Evolutionary conservation across 2,329 filamentous ascomycete genomes (phyloP), one percentile per base, ranked within the genome.

Genomic region (Lecanosticta acicola): DNA sequence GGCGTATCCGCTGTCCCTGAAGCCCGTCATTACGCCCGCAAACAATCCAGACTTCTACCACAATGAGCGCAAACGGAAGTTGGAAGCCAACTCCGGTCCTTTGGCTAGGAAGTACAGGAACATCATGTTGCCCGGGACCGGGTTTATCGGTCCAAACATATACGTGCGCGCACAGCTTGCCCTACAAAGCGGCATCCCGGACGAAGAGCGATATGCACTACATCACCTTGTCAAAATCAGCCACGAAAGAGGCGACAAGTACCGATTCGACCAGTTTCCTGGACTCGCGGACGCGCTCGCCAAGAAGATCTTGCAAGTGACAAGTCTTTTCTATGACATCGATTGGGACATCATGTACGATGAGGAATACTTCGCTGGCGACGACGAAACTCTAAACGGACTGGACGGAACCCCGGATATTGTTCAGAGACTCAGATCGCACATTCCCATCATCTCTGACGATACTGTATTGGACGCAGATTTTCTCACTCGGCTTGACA

Each of bases 161-260:
- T 97, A 96, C 62, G 84, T 91, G 39, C 83, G 90, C 35, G 94
- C 88, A 52, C 77, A 94, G 32, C 83, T 90, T 56, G 84, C 90
- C 3, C 71, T 98, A 19, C 85, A 86, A 51, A 95, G 88, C 11
- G 80, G 81, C 2, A 80, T 94, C 19, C 78, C 78, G 3, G 78
- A 83, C 10, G 91, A 98, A 63, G 85, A 96, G 59, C 83, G 87
- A n/a, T 97, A 94, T 68, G 91, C 89, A 0, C 73, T 97, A 9
- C 88, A 94, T 59, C 91, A 97, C 59, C 71, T 97, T 3, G 89
- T 97, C 49, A 94, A 95, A 64, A 96, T 97, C 20, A 96, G 90
- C 0, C 93, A 84, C 61, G 90, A 97, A 66, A 80, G 90, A 35
- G 91, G 91, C 37, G 93, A 97, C 64, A 95, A 95, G 67, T 96